Evolutionary conservation across 306 rosid genomes (phyloP).

Genomic region (Sophora flavescens): DNA sequence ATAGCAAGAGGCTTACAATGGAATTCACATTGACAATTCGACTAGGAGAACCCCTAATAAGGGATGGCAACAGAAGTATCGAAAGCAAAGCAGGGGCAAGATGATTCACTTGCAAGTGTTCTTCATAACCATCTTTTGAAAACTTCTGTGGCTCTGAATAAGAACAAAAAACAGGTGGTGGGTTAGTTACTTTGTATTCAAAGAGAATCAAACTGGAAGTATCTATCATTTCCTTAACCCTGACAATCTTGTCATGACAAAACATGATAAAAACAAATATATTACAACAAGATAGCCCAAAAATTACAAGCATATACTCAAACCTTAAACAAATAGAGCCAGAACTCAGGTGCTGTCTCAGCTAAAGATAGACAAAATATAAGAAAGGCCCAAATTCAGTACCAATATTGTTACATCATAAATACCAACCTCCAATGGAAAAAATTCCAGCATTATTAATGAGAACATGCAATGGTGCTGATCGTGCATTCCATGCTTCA

Average conservation of each 20-base stretch:
- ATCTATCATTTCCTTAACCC: slow-evolving; percentile 10
- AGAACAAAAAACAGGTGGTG: slow-evolving; percentile 38
- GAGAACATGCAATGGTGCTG: slow-evolving; percentile 86
- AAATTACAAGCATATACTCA: neutral
- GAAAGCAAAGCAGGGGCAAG: slow-evolving; percentile 96
- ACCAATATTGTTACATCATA: slow-evolving; percentile 12
- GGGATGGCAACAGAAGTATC: slow-evolving; percentile 94
- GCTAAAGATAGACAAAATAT: slow-evolving; percentile 31
- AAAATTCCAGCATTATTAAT: slow-evolving; percentile 98
- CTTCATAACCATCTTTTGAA: slow-evolving; percentile 94
- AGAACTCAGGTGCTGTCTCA: neutral
- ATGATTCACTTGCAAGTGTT: slow-evolving; percentile 99
- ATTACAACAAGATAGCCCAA: slow-evolving; percentile 13
- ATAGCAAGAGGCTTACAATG: slow-evolving; percentile 67
- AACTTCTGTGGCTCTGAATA: slow-evolving; percentile 83
- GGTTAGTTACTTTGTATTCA: slow-evolving; percentile 36
- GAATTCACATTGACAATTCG: slow-evolving; percentile 92
- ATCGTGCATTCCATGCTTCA: slow-evolving; percentile 89
- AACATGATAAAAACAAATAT: slow-evolving; percentile 1
- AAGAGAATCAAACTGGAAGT: slow-evolving; percentile 25
- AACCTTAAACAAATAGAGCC: slow-evolving; percentile 3
- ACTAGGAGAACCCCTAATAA: slow-evolving; percentile 92
- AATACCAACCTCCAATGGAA: slow-evolving; percentile 86
- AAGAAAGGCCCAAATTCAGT: slow-evolving; percentile 1
- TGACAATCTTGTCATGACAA: slow-evolving; percentile 12